Evolutionary conservation across 2,329 filamentous ascomycete species (phyloP), one percentile per base, ranked within the genome.

Genomic region (Paraphaeosphaeria sporulosa): DNA sequence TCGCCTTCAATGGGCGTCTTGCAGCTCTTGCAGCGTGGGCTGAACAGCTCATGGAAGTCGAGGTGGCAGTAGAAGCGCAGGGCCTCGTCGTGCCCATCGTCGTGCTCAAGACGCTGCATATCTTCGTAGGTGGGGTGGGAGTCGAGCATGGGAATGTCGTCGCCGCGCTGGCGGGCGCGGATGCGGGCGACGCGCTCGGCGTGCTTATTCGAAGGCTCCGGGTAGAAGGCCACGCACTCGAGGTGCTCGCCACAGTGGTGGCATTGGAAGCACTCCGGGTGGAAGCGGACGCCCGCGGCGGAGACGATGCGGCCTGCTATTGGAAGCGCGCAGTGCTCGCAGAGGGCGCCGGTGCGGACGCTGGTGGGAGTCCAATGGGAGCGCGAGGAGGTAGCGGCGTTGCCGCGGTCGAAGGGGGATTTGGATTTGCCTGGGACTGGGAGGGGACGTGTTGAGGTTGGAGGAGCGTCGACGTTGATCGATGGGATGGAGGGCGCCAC

Each of bases 41-140:
- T 93, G 79, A 92, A 99, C 56, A 91, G 83, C 79, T 99, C 95
- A 78, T 99, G 95, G 87, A 94, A 99, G 82, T 99, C 95, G n/a
- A 99, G 86, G 76, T 98, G 94, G 79, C 95, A 99, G 81, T 91
- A 99, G 85, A 98, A 98, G 12, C 94, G 89, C 48, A 92, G 84
- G 2, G 69, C 61, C 40, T 87, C 85, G 74, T 94, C 90, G 25
- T 52, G 61, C 44, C 90, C 89, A 68, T 94, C 91, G 43, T 78
- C 72, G 30, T 74, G 67, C 42, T 92, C 89, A 2, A 84, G 69
- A 8, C 67, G 66, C n/a, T 56, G 84, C 78, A 86, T 85, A 12
- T 88, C 89, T 74, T 87, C 81, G 32, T 86, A 86, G 2, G 88
- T 87, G 1, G 74, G 66, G 58, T 74, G 71, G 5, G 72, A 63